phyloP scores from a whole-genome alignment of 2,329 filamentous ascomycete genomes.

The Fusarium aywerte region DNA sequence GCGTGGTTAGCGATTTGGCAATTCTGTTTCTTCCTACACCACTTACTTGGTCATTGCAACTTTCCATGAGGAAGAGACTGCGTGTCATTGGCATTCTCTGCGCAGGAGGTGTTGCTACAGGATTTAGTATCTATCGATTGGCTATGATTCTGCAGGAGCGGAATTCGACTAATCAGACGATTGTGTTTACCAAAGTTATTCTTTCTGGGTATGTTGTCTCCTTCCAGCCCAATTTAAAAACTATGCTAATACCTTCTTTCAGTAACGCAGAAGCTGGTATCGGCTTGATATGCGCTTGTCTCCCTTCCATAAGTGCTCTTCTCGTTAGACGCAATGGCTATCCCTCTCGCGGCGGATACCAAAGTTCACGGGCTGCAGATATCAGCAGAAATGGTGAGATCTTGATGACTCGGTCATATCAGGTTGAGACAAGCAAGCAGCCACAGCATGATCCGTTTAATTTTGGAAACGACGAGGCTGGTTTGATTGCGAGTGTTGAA shows the following conservation, averaged over 20 bases:
- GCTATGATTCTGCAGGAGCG: slow-evolving; percentile 28
- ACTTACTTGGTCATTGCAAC: slow-evolving; percentile 32
- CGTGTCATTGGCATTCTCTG: slow-evolving; percentile 35
- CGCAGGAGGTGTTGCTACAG: slow-evolving; percentile 34
- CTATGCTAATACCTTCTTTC: rapidly evolving
- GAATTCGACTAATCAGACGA: slow-evolving; percentile 26
- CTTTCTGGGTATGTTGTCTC: slow-evolving; percentile 23
- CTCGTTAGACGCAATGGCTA: slow-evolving; percentile 34
- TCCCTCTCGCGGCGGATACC: slow-evolving; percentile 35
- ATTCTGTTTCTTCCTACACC: slow-evolving; percentile 31
- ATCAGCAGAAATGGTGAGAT: slow-evolving; percentile 43
- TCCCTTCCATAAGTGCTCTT: slow-evolving; percentile 37
- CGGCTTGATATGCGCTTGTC: slow-evolving; percentile 33
- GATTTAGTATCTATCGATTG: slow-evolving; percentile 33
- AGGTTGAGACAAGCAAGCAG: slow-evolving; percentile 41
- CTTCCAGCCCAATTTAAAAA: rapidly evolving
- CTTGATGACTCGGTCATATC: slow-evolving; percentile 46
- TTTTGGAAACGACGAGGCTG: slow-evolving; percentile 41
- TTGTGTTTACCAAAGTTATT: slow-evolving; percentile 35
- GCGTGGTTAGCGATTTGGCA: slow-evolving; percentile 32
- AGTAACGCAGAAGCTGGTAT: slow-evolving; percentile 38
- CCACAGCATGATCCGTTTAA: slow-evolving; percentile 19
- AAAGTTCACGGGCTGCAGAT: slow-evolving; percentile 22
- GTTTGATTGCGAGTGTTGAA: slow-evolving; percentile 31
- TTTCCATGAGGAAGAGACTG: slow-evolving; percentile 26